These are phyloP conservation scores for Debaryomycetaceae sp. DNA, from an alignment of 1,139 yeast genomes.

Conservation along the genomic window DNA sequence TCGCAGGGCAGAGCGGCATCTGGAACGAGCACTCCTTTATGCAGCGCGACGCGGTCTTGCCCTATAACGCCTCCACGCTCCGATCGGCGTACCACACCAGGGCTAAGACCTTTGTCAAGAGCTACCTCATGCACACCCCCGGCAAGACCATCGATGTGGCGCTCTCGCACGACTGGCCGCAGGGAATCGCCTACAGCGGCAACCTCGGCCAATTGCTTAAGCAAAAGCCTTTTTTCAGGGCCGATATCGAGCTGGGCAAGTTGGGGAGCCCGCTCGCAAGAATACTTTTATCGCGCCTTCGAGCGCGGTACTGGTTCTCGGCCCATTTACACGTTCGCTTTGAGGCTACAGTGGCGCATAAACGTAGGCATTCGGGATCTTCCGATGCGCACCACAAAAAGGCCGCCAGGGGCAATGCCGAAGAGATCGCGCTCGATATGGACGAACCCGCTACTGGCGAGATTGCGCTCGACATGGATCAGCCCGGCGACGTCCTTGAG, in stretches of 20 bases:
- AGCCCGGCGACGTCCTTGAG: constrained; percentile 9
- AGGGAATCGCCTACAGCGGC: constrained; percentile 68
- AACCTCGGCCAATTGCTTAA: constrained; percentile 42
- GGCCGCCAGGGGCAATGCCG: constrained; percentile 1
- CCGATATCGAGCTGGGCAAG: constrained; percentile 54
- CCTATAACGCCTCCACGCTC: constrained; percentile 42
- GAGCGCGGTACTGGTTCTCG: constrained; percentile 77
- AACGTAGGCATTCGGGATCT: constrained; percentile 4
- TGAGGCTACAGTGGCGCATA: constrained; percentile 42
- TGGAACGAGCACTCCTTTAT: constrained; percentile 45
- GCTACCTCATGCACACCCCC: constrained; percentile 30
- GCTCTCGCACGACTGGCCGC: constrained; percentile 95
- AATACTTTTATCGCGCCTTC: constrained; percentile 46
- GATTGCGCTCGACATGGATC: constrained; percentile 35
- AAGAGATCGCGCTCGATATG: constrained; percentile 8
- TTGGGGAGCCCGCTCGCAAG: constrained; percentile 78
- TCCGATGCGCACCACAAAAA: background rate
- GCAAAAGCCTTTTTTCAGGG: constrained; percentile 62
- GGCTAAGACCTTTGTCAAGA: constrained; percentile 56
- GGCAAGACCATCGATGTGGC: constrained; percentile 43
- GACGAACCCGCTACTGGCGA: constrained; percentile 24
- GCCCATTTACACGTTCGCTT: constrained; percentile 85
- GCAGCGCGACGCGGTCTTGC: constrained; percentile 37
- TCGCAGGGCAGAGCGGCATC: constrained; percentile 85
- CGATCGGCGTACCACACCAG: constrained; percentile 74